Evolutionary conservation across 139 green algal species (phyloP), one percentile per base, ranked within the genome.

Genomic region (Deuterostichococcus epilithicus): DNA sequence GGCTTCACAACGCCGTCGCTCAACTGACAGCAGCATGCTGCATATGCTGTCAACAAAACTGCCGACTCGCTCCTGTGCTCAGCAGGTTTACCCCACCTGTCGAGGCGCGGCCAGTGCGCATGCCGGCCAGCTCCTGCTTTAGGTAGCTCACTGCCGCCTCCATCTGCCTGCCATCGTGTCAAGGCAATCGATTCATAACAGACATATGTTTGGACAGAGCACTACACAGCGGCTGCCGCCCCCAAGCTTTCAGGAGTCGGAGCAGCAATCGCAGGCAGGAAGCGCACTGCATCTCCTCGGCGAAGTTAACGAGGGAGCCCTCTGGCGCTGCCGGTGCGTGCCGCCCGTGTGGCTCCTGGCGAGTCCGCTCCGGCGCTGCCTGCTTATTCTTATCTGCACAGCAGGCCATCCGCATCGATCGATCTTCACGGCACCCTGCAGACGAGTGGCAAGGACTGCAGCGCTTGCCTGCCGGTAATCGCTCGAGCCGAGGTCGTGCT

Each of bases 81-180:
- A 47, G 32, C 20, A 47, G 15, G 28, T 47, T 25, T 30, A 5
- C 28, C 13, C 4, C n/a, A 80, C 80, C 75, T n/a, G 90, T 81
- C 2, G 89, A 86, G 23, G 91, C 91, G 22, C 90, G 80, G 35
- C 91, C 91, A 22, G 83, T 90, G 38, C 90, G 83, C 2, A 95
- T 76, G 59, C 82, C 86, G 37, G 85, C 66, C 34, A 95, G 81
- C 80, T 92, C 86, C 3, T 84, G 72, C 35, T 85, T 75, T 37
- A 95, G 67, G 74, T 91, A 82, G 10, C 81, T 76, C 30, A 95
- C 34, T 1, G 86, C 73, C 13, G 73, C 47, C 26, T 81, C 28
- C 90, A 94, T 94, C 1, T 74, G 38, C 70, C 85, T 90, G 84
- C 52, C 70, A 33, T 26, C 52, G 33, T 39, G 68, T 6, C 32